These are phyloP conservation scores for Boeremia lycopersici DNA, from an alignment of 2,329 filamentous ascomycete species.

Conservation along the genomic window DNA sequence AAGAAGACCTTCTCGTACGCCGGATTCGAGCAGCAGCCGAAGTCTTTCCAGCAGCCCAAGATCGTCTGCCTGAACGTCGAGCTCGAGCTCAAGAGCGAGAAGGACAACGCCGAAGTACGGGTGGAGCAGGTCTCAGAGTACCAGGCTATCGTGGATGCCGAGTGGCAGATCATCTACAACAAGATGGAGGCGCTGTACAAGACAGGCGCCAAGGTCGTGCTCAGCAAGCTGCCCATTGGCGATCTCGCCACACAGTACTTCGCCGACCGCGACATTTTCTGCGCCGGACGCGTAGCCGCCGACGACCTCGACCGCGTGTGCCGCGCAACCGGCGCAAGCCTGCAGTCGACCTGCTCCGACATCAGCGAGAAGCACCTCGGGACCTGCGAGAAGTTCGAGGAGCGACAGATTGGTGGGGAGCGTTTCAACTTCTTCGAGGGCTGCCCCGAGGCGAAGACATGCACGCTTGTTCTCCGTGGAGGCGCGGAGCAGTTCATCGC, in stretches of 20 bases:
- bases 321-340: constrained; percentile 87
- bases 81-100: constrained; percentile 97
- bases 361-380: constrained; percentile 89
- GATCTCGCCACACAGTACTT: constrained; percentile 98
- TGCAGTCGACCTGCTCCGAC: constrained; percentile 96
- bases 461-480: constrained; percentile 91
- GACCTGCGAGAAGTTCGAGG: constrained; percentile 87
- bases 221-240: constrained; percentile 96
- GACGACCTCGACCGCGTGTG: constrained; percentile 97
- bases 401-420: constrained; percentile 96
- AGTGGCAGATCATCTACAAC: constrained; percentile 99
- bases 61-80: constrained; percentile 98
- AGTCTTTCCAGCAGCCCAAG: constrained; percentile 91
- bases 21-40: constrained; percentile 98
- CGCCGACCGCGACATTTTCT: constrained; percentile 97
- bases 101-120: constrained; percentile 97
- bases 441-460: constrained; percentile 94
- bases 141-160: constrained; percentile 97
- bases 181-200: constrained; percentile 95
- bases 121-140: constrained; percentile 99
- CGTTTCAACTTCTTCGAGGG: constrained; percentile 99
- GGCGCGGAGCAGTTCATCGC: constrained; percentile 99
- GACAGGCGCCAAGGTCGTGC: constrained; percentile 94
- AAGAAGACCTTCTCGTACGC: constrained; percentile 99
- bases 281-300: constrained; percentile 86